phyloP scores from a whole-genome alignment of 2,329 filamentous ascomycete genomes.

The Rutstroemia sp. region DNA sequence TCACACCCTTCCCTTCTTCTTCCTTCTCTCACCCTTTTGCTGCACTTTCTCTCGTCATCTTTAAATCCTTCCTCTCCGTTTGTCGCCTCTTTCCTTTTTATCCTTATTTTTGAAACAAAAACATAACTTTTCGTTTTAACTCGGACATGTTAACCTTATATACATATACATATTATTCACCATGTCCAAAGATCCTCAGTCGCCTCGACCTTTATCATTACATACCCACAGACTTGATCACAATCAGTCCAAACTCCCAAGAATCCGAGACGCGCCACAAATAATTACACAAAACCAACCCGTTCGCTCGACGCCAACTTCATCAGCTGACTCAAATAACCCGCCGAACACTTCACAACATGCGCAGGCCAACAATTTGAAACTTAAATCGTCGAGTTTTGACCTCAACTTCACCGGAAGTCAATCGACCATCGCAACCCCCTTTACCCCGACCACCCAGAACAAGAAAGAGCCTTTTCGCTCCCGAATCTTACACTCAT shows the following conservation, averaged over 20 bases:
- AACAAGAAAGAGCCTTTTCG: conserved; percentile 8
- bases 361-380: conserved; percentile 4
- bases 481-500: conserved; percentile 1
- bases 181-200: conserved; percentile 8
- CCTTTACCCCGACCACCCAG: conserved; percentile 6
- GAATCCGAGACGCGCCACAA: conserved; percentile 10
- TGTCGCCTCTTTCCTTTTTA: neutral
- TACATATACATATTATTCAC: conserved; percentile 6
- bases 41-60: neutral
- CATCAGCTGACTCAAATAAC: conserved; percentile 3
- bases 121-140: neutral
- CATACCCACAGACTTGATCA: conserved; percentile 11
- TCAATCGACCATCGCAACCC: conserved; percentile 5
- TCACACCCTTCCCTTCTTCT: neutral
- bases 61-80: neutral
- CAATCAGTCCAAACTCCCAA: conserved; percentile 11
- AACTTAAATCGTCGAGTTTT: conserved; percentile 10
- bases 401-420: conserved; percentile 9
- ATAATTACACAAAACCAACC: conserved; percentile 4
- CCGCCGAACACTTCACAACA: neutral
- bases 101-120: neutral
- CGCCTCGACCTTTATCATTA: conserved; percentile 9
- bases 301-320: neutral
- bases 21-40: neutral
- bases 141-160: conserved; percentile 4